Evolutionary conservation across 2,329 filamentous ascomycete species (phyloP).

Genomic region (Cadophora sp.): DNA sequence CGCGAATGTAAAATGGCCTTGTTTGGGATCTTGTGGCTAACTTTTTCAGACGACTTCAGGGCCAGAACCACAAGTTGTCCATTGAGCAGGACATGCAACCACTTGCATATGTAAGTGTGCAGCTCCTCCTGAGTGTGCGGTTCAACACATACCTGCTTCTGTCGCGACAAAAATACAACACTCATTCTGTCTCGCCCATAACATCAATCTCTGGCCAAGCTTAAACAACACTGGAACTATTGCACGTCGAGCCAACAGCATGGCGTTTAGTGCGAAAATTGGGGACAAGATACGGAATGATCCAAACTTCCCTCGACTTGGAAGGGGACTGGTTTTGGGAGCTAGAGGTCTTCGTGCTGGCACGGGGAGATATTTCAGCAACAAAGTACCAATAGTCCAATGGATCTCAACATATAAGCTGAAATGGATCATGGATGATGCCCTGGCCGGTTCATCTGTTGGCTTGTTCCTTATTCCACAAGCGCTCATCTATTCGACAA

Average conservation of each 20-base stretch:
- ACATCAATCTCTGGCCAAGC: background rate
- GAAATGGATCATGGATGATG: slow-evolving; percentile 66
- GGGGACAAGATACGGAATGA: slow-evolving; percentile 25
- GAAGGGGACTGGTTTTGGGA: slow-evolving; percentile 24
- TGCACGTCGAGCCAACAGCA: slow-evolving; percentile 15
- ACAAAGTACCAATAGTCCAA: slow-evolving; percentile 65
- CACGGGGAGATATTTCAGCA: slow-evolving; percentile 60
- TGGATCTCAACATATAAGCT: slow-evolving; percentile 68
- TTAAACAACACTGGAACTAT: background rate
- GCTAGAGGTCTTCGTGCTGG: slow-evolving; percentile 45
- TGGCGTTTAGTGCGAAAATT: slow-evolving; percentile 23
- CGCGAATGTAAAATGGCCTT: background rate
- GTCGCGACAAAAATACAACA: background rate
- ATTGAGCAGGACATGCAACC: background rate
- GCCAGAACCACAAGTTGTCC: background rate
- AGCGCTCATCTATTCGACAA: slow-evolving; percentile 64
- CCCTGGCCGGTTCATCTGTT: slow-evolving; percentile 66
- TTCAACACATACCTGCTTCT: background rate
- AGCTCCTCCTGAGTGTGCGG: background rate
- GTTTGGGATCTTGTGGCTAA: background rate
- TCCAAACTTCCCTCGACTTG: slow-evolving; percentile 29
- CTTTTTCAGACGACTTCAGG: background rate
- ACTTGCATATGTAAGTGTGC: slow-evolving; percentile 4
- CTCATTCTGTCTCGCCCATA: background rate
- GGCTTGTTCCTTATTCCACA: slow-evolving; percentile 67